Evolutionary conservation across 768 basidiomycete species (phyloP).

Genomic region (Xerocomus brunneocitrinus): DNA sequence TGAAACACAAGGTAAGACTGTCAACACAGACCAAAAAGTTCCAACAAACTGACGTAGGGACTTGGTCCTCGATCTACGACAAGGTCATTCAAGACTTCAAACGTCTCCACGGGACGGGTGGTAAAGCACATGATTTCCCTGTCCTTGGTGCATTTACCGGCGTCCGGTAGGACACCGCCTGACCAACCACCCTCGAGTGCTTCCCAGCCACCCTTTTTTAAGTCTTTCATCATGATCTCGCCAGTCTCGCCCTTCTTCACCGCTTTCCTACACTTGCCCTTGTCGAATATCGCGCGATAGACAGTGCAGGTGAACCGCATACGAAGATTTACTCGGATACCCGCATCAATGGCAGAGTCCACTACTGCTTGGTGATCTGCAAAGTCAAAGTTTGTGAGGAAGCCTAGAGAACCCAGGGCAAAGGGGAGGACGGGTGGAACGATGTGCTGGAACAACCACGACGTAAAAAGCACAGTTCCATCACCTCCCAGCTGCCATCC

Average conservation of each 20-base stretch:
- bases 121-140: slow-evolving; percentile 98
- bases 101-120: slow-evolving; percentile 90
- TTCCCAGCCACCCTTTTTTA: slow-evolving; percentile 93
- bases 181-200: slow-evolving; percentile 81
- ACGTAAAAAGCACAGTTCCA: slow-evolving; percentile 97
- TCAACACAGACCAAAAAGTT: slow-evolving; percentile 80
- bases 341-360: slow-evolving; percentile 83
- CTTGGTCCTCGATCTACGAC: slow-evolving; percentile 98
- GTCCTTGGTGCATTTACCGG: slow-evolving; percentile 61
- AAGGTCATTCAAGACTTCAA: slow-evolving; percentile 94
- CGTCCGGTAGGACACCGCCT: slow-evolving; percentile 40
- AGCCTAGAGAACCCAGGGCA: slow-evolving; percentile 94
- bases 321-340: slow-evolving; percentile 94
- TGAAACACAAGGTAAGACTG: not conserved
- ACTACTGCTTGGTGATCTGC: slow-evolving; percentile 79
- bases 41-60: slow-evolving; percentile 92
- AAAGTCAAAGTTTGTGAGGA: slow-evolving; percentile 96
- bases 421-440: slow-evolving; percentile 99
- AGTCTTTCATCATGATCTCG: slow-evolving; percentile 93
- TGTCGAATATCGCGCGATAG: slow-evolving; percentile 83
- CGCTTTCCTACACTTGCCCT: slow-evolving; percentile 66
- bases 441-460: slow-evolving; percentile 97
- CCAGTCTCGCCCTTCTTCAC: slow-evolving; percentile 92
- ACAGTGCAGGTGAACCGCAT: slow-evolving; percentile 99
- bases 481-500: slow-evolving; percentile 84